phyloP scores from a whole-genome alignment of 768 basidiomycete species.

The Rhodosporidiobolus odoratus region DNA sequence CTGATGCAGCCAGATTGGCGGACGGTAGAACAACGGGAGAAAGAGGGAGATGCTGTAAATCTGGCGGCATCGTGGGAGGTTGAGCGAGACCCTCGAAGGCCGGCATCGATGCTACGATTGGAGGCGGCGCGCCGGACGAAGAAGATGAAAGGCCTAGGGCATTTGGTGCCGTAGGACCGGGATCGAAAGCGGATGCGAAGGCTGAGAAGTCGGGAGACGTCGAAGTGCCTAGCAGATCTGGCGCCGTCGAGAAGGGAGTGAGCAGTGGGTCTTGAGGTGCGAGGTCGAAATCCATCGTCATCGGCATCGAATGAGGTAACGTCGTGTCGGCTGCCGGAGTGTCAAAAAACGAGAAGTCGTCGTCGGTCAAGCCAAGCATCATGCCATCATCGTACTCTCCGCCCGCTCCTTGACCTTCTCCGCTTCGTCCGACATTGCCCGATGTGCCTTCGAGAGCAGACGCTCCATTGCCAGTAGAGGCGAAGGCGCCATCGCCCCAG shows the following conservation, averaged over 20 bases:
- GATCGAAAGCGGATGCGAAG: neutral
- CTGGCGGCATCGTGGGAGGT: too few species aligned
- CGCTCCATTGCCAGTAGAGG: neutral
- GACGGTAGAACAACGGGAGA: too few species aligned
- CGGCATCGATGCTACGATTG: too few species aligned
- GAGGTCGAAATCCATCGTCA: neutral
- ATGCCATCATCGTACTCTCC: slow-evolving; percentile 28
- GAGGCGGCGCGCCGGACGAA: too few species aligned
- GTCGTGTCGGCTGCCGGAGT: slow-evolving; percentile 1
- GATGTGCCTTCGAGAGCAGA: neutral
- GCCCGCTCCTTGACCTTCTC: neutral
- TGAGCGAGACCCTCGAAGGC: too few species aligned
- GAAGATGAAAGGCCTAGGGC: neutral
- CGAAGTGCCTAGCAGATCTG: neutral
- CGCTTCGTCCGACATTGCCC: neutral
- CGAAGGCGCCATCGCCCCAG: slow-evolving; percentile 36
- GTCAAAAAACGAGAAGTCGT: slow-evolving; percentile 40
- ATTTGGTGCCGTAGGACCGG: neutral
- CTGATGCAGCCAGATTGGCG: too few species aligned
- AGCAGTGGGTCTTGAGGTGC: neutral
- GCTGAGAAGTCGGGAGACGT: too few species aligned
- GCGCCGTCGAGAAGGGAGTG: neutral
- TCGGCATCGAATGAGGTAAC: neutral
- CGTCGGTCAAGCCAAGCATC: slow-evolving; percentile 34
- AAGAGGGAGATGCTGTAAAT: too few species aligned